phyloP scores from a whole-genome alignment of 371 early-diverging fungal species.

The Zychaea mexicana region DNA sequence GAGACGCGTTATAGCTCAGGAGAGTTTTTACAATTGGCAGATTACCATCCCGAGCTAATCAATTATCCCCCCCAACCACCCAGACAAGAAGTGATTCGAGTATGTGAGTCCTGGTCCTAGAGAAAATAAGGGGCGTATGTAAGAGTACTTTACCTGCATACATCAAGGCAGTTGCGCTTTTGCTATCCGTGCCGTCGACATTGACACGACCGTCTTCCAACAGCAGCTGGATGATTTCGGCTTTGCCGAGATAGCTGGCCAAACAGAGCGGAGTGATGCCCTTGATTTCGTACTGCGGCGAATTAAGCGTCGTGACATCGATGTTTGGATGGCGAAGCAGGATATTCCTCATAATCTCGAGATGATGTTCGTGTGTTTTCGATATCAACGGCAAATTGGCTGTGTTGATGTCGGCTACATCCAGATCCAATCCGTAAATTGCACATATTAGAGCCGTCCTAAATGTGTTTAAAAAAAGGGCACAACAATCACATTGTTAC shows the following conservation, averaged over 20 bases:
- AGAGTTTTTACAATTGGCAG: conserved; percentile 59
- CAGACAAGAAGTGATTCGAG: neutral
- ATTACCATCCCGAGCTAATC: conserved; percentile 70
- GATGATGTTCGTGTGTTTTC: conserved; percentile 56
- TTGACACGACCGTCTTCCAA: conserved; percentile 67
- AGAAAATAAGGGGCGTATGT: conserved; percentile 4
- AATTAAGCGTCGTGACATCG: conserved; percentile 56
- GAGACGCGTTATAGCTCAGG: conserved; percentile 59
- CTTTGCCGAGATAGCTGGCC: conserved; percentile 73
- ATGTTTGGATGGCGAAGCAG: conserved; percentile 59
- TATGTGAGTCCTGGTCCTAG: too few relatives aligned
- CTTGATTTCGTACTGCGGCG: conserved; percentile 67
- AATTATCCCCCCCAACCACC: neutral
- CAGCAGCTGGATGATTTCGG: conserved; percentile 60
- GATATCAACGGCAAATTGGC: conserved; percentile 63
- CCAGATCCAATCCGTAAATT: conserved; percentile 61
- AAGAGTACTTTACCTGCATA: conserved; percentile 70
- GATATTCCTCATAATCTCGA: conserved; percentile 59
- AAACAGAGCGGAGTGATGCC: conserved; percentile 79
- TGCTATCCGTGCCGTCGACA: conserved; percentile 70
- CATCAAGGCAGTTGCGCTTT: conserved; percentile 79
- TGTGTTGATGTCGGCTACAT: conserved; percentile 55
- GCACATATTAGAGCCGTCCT: conserved; percentile 64
- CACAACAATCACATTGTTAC: neutral
- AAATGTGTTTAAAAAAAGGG: neutral